Evolutionary conservation across 2,329 filamentous ascomycete genomes (phyloP).

Genomic region (Penicillium olsonii): DNA sequence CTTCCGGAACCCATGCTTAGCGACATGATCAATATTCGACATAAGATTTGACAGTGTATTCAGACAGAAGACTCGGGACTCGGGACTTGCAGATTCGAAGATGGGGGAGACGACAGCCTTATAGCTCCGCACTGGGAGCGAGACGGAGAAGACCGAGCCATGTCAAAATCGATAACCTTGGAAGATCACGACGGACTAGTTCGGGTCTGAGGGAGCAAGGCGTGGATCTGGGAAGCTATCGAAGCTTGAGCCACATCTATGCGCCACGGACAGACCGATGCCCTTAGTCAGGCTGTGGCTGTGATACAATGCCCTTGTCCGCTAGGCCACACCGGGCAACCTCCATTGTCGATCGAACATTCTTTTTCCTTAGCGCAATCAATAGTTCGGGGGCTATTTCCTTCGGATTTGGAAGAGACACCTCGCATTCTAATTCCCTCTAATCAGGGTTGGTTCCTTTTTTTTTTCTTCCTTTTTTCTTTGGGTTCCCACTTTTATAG

Average conservation of each 20-base stretch:
- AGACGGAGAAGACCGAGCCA: slow-evolving; percentile 21
- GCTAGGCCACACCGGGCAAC: neutral
- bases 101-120: slow-evolving; percentile 18
- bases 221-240: slow-evolving; percentile 23
- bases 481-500: neutral
- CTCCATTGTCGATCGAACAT: slow-evolving; percentile 5
- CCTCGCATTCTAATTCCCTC: neutral
- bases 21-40: slow-evolving; percentile 29
- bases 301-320: slow-evolving; percentile 8
- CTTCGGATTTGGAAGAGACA: slow-evolving; percentile 19
- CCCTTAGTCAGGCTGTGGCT: slow-evolving; percentile 19
- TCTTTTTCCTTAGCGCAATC: slow-evolving; percentile 1
- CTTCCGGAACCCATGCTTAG: slow-evolving; percentile 33
- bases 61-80: no score
- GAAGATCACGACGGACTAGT: slow-evolving; percentile 32
- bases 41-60: no score
- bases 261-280: slow-evolving; percentile 25
- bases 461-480: neutral
- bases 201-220: slow-evolving; percentile 15
- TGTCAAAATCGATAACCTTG: slow-evolving; percentile 23
- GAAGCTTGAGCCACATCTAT: slow-evolving; percentile 20
- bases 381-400: slow-evolving; percentile 8
- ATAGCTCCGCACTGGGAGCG: slow-evolving; percentile 12
- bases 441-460: neutral
- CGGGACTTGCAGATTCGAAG: slow-evolving; percentile 9